Evolutionary conservation across 495 filamentous ascomycete genomes (phyloP).

Genomic region (Chaetomium cochliodes): DNA sequence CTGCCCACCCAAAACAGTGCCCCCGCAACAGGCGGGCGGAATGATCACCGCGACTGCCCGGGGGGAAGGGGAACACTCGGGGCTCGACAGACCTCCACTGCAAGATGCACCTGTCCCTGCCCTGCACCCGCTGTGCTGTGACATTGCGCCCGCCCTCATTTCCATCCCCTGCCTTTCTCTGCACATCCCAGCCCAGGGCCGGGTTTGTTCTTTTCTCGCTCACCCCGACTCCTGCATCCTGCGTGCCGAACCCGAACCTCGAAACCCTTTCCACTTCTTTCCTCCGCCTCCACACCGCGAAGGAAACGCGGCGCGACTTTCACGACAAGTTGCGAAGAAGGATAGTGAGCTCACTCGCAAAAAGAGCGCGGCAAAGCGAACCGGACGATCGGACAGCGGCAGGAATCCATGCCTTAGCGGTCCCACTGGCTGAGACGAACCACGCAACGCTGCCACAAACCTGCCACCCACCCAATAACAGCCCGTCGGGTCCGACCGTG

Average conservation of each 20-base stretch:
- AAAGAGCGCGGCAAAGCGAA: neutral
- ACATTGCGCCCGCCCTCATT: conserved; percentile 34
- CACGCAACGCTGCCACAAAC: conserved; percentile 17
- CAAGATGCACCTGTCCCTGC: conserved; percentile 26
- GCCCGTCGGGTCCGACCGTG: conserved; percentile 29
- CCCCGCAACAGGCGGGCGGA: conserved; percentile 12
- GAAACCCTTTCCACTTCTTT: conserved; percentile 2
- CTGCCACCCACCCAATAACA: conserved; percentile 30
- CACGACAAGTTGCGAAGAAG: neutral
- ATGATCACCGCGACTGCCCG: conserved; percentile 19
- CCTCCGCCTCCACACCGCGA: conserved; percentile 5
- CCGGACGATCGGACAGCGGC: conserved; percentile 20
- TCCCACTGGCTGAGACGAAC: conserved; percentile 35
- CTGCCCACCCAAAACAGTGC: conserved; percentile 7
- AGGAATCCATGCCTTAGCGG: conserved; percentile 7
- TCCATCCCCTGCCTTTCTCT: conserved; percentile 23
- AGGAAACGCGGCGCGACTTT: conserved; percentile 4
- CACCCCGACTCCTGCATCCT: neutral
- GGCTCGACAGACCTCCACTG: conserved; percentile 23
- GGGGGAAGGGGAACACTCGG: too few species aligned
- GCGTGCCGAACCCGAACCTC: neutral
- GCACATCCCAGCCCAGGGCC: conserved; percentile 12
- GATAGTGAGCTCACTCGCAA: neutral
- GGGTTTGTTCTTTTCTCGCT: conserved; percentile 3
- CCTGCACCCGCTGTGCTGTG: conserved; percentile 27